Conservation (phyloP, 2,329 filamentous ascomycete genomes). For the Talaromyces sp. region DNA sequence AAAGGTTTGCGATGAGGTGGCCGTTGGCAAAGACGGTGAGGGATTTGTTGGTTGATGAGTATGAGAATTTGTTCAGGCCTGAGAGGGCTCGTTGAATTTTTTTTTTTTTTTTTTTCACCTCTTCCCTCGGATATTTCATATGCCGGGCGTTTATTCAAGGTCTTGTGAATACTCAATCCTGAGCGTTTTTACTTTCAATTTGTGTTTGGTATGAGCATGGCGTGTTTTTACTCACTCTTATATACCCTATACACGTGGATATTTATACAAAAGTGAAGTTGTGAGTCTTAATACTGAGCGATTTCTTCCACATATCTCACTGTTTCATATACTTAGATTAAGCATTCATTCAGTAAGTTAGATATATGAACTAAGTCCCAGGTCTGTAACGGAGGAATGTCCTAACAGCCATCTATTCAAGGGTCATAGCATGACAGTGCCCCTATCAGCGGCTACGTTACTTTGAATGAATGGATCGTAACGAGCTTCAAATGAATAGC, state of each 20-base stretch:
- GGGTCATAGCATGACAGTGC: too few relatives aligned
- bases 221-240: background rate
- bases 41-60: constrained; percentile 1
- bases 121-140: background rate
- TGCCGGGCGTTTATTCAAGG: background rate
- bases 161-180: background rate
- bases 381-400: too few relatives aligned
- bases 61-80: constrained; percentile 7
- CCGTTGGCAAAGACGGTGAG: constrained; percentile 14
- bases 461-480: too few relatives aligned
- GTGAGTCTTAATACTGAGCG: too few relatives aligned
- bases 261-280: background rate
- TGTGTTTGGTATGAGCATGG: background rate
- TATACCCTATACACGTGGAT: constrained; percentile 2
- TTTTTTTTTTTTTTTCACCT: too few relatives aligned
- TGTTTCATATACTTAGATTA: too few relatives aligned
- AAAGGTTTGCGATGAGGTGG: constrained; percentile 14
- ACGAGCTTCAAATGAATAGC: too few relatives aligned
- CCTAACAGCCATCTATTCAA: too few relatives aligned
- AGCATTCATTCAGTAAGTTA: too few relatives aligned
- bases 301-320: too few relatives aligned
- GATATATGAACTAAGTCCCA: too few relatives aligned
- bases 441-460: too few relatives aligned
- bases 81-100: background rate
- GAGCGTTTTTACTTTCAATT: background rate